Evolutionary conservation across 1,284 basidiomycete species (phyloP).

Genomic region (Ustilago curta): DNA sequence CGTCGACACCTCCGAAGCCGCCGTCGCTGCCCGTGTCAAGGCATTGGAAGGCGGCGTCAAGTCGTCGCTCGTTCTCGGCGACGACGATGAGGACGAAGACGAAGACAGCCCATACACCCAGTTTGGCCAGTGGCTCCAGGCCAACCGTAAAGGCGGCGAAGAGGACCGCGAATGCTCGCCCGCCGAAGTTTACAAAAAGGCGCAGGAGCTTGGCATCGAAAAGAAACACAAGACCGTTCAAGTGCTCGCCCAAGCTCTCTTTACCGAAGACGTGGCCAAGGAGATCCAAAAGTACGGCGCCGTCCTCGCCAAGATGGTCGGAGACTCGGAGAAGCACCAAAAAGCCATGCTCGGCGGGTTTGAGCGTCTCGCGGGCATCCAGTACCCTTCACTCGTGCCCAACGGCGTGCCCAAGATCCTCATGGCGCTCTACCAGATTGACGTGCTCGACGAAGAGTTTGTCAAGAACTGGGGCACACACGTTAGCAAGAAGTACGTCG

Average conservation of each 20-base stretch:
- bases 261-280: conserved; percentile 80
- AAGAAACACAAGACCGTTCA: conserved; percentile 94
- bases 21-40: conserved; percentile 86
- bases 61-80: conserved; percentile 72
- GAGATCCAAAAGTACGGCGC: conserved; percentile 81
- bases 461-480: conserved; percentile 94
- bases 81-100: conserved; percentile 78
- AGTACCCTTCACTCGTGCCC: conserved; percentile 64
- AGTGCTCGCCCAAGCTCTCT: conserved; percentile 87
- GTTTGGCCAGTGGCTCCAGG: conserved; percentile 87
- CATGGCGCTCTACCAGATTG: conserved; percentile 93
- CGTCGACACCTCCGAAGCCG: conserved; percentile 89
- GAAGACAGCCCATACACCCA: conserved; percentile 78
- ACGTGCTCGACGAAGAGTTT: conserved; percentile 91
- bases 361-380: conserved; percentile 65
- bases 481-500: conserved; percentile 94
- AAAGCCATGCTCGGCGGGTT: conserved; percentile 82
- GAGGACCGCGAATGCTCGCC: conserved; percentile 56
- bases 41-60: conserved; percentile 78
- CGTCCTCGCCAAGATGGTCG: conserved; percentile 79
- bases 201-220: conserved; percentile 89
- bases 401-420: conserved; percentile 85
- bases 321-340: conserved; percentile 86
- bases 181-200: conserved; percentile 85
- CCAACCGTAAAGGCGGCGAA: conserved; percentile 75